Base-by-base conservation (phyloP, 257 asterid species). In the Solanum habrochaites region DNA sequence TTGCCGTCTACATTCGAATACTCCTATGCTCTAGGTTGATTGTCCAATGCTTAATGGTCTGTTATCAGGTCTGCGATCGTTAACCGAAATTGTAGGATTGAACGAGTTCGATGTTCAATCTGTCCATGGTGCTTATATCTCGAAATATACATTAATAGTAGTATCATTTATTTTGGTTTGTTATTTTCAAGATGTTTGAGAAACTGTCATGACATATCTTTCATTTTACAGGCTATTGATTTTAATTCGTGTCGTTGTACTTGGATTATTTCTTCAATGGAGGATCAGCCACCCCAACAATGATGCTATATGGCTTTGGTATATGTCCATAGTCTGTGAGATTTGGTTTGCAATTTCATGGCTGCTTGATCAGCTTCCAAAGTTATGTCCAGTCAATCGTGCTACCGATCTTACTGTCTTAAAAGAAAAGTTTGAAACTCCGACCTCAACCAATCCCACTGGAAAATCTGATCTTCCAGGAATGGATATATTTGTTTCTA, bases 391-490 rank as follows among this genome's bases (percentile, higher is more conserved):
- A 2, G 67, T 94, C 71, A 95, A 93, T 85, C 98, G 98, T 37
- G 98, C 98, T 6, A 94, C 98, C 1, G 98, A 95, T 87, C 94
- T 95, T 8, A 88, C 89, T 5, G 98, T 95, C 42, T 64, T 95
- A 83, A 95, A 93, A 90, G 98, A 95, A 16, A 95, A 95, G 85
- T 94, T 95, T 15, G 98, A 95, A 89, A 92, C 92, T 1, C 97
- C 98, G 0, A 89, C 86, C 69, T 95, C 92, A 5, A 67, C 93
- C 49, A 95, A 95, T 73, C 98, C 96, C 39, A 89, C 92, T 4
- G 98, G 96, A 35, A 94, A 95, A 91, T 95, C 98, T 47, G 98
- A 95, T 89, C 98, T 95, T 87, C 98, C 98, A 0, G 98, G 98
- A 18, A 56, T 94, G 43, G 98, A 95, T 86, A 82, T 95, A 58